Percentiles rank a stretch among this genome's conserved stretches.
Conservation (phyloP, 2,329 filamentous ascomycete species). For the Paecilomyces fulvus region DNA sequence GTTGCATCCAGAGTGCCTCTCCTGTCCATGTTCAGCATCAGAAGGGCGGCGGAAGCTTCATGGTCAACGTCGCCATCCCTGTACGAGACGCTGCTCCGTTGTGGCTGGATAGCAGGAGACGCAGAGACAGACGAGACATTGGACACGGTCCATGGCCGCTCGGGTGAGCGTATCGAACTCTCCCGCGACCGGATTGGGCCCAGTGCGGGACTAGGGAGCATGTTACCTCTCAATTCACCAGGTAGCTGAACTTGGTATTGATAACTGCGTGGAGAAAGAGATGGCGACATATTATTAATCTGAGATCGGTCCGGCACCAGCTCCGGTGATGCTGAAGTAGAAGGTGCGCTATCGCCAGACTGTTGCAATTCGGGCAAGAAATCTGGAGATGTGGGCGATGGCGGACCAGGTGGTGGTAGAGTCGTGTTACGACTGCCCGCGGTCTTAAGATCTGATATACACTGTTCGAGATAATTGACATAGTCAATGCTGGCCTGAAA, state of each 20-base stretch:
- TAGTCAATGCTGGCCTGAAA: conserved; percentile 88
- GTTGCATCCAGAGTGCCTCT: conserved; percentile 40
- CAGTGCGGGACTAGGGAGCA: conserved; percentile 29
- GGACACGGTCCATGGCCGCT: conserved; percentile 15
- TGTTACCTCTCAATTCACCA: conserved; percentile 20
- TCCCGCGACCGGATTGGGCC: conserved; percentile 17
- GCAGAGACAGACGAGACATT: conserved; percentile 8
- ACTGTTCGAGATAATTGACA: conserved; percentile 85
- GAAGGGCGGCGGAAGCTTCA: conserved; percentile 73
- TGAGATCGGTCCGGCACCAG: conserved; percentile 16
- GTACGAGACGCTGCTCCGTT: conserved; percentile 34
- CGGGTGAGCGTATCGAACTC: conserved; percentile 14
- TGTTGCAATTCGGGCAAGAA: conserved; percentile 14
- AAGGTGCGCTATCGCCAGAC: conserved; percentile 18
- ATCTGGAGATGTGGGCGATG: conserved; percentile 29
- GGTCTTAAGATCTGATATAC: conserved; percentile 69
- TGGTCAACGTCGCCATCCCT: conserved; percentile 53
- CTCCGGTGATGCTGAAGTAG: conserved; percentile 30
- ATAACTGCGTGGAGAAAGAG: conserved; percentile 23
- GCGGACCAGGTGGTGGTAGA: conserved; percentile 16
- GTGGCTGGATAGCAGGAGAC: conserved; percentile 17
- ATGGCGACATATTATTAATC: conserved; percentile 19
- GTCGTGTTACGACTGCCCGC: conserved; percentile 18
- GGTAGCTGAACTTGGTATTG: conserved; percentile 11
- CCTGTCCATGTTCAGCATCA: conserved; percentile 81